phyloP scores from a whole-genome alignment of 1,284 basidiomycete genomes.

The Hymenochaete sp. region DNA sequence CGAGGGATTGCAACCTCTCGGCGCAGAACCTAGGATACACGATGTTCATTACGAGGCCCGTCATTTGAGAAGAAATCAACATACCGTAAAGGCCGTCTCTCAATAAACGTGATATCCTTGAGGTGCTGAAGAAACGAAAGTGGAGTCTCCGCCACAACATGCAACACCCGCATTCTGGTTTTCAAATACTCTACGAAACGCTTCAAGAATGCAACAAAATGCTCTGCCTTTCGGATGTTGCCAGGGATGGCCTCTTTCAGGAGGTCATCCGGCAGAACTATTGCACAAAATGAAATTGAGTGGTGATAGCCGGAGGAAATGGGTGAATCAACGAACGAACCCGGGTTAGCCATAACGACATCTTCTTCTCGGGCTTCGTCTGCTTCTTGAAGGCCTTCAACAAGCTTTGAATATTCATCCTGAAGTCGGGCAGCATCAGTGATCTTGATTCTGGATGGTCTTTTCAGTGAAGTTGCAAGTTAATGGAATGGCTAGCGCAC shows the following conservation, averaged over 20 bases:
- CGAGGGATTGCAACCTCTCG: constrained; percentile 89
- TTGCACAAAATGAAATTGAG: constrained; percentile 5
- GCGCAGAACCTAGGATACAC: constrained; percentile 77
- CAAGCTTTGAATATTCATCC: constrained; percentile 95
- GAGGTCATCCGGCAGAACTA: constrained; percentile 91
- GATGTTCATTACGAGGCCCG: constrained; percentile 10
- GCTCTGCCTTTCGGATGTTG: constrained; percentile 97
- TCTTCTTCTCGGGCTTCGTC: constrained; percentile 65
- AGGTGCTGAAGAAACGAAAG: constrained; percentile 97
- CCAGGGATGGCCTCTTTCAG: constrained; percentile 94
- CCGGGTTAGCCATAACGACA: constrained; percentile 83
- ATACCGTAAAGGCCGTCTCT: constrained; percentile 86
- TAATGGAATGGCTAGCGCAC: constrained; percentile 35
- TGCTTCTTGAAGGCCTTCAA: constrained; percentile 86
- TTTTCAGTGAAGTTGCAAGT: neutral
- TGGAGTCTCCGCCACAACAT: constrained; percentile 99
- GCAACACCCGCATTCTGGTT: constrained; percentile 97
- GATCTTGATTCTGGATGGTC: constrained; percentile 68
- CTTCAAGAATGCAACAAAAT: constrained; percentile 97
- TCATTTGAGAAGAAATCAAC: constrained; percentile 19
- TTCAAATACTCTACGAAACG: constrained; percentile 99
- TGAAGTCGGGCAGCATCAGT: constrained; percentile 93
- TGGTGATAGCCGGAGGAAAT: constrained; percentile 8
- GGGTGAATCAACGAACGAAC: constrained; percentile 33
- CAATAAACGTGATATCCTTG: constrained; percentile 99